phyloP scores from a whole-genome alignment of 139 green algal species.

The Tetradesmus obliquus region DNA sequence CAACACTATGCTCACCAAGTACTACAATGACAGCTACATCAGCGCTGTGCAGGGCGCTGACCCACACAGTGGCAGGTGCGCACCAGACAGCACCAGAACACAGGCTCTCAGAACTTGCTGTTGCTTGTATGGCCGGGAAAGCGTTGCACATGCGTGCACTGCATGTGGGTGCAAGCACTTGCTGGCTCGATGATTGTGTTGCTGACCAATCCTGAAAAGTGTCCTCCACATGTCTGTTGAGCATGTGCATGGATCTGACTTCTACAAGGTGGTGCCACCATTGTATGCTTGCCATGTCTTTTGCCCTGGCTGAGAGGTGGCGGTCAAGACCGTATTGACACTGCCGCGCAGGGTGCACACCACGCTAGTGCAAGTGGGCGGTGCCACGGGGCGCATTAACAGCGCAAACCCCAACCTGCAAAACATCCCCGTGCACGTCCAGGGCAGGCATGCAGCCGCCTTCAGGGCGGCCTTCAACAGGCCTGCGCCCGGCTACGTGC shows the following conservation, averaged over 20 bases:
- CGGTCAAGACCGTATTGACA: not conserved
- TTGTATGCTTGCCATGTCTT: no score
- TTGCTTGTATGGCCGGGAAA: not conserved
- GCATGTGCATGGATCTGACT: no score
- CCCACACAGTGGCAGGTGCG: slow-evolving; percentile 6
- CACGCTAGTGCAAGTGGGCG: not conserved
- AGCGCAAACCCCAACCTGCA: slow-evolving; percentile 29
- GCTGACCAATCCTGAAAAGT: no score
- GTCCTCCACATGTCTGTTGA: no score
- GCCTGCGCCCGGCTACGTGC: slow-evolving; percentile 7
- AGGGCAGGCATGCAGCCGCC: not conserved
- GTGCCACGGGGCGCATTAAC: slow-evolving; percentile 19
- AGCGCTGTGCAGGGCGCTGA: not conserved
- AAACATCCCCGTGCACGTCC: not conserved
- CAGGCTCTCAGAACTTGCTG: not conserved
- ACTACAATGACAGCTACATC: slow-evolving; percentile 25
- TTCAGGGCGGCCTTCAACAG: slow-evolving; percentile 22
- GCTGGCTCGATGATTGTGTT: no score
- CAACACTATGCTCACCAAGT: slow-evolving; percentile 19
- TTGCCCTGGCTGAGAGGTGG: not conserved
- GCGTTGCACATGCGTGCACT: not conserved
- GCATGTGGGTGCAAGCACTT: no score
- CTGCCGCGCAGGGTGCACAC: slow-evolving; percentile 18
- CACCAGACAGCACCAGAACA: not conserved
- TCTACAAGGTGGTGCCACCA: not conserved